Conservation (phyloP, 345 rosid species). For the Hibiscus syriacus region DNA sequence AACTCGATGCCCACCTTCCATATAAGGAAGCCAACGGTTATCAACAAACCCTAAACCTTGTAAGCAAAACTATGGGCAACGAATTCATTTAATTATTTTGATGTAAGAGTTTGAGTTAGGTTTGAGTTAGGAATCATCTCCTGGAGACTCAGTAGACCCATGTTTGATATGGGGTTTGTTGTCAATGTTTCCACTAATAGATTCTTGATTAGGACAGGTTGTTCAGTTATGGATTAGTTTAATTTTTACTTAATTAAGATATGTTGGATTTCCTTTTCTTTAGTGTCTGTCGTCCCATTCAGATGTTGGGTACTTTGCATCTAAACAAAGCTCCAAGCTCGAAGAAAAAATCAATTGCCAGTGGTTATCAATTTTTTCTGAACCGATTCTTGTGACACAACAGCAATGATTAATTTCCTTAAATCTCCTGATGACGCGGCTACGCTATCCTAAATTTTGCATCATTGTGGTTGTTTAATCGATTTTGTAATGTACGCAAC, state of each 20-base stretch:
- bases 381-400: background rate
- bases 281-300: background rate
- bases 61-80: slow-evolving; percentile 2
- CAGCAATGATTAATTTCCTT: background rate
- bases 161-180: background rate
- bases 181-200: background rate
- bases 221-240: background rate
- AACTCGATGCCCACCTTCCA: too few species aligned
- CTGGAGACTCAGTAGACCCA: background rate
- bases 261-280: background rate
- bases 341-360: background rate
- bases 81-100: background rate
- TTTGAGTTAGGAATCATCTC: background rate
- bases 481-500: too few species aligned
- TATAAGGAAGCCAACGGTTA: too few species aligned
- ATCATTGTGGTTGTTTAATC: too few species aligned
- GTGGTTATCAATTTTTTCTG: background rate
- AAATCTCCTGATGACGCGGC: too few species aligned
- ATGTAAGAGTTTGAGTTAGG: background rate
- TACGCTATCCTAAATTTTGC: too few species aligned
- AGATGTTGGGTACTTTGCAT: background rate
- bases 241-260: background rate
- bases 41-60: background rate
- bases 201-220: background rate
- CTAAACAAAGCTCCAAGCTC: background rate